These are phyloP conservation scores for Fusarium buharicum DNA, from an alignment of 2,329 filamentous ascomycete species.

Conservation along the genomic window DNA sequence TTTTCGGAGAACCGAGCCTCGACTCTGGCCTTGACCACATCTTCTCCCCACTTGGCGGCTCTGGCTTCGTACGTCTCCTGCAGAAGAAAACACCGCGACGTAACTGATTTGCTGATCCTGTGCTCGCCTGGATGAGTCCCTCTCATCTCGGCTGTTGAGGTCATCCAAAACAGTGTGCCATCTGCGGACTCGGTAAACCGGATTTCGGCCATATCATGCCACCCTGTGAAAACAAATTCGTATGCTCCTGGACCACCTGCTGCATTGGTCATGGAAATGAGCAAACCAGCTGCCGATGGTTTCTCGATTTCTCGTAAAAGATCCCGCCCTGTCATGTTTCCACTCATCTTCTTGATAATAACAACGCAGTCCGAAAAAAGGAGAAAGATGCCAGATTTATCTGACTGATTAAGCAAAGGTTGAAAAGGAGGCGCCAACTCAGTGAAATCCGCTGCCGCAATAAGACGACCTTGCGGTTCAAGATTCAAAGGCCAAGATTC, in stretches of 20 bases:
- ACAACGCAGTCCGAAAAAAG: constrained; percentile 87
- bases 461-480: constrained; percentile 79
- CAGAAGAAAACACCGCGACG: constrained; percentile 75
- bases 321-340: constrained; percentile 76
- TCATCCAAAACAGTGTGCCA: constrained; percentile 73
- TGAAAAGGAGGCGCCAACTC: constrained; percentile 80
- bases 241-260: constrained; percentile 69
- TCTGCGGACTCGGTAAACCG: constrained; percentile 78
- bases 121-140: constrained; percentile 60
- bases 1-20: constrained; percentile 84
- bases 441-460: constrained; percentile 81
- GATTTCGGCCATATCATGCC: constrained; percentile 74
- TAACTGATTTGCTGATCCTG: constrained; percentile 58
- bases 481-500: constrained; percentile 80
- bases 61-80: constrained; percentile 82
- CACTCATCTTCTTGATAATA: constrained; percentile 75
- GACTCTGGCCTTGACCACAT: constrained; percentile 85
- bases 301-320: constrained; percentile 88
- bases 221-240: constrained; percentile 80
- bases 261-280: constrained; percentile 71
- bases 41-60: constrained; percentile 81
- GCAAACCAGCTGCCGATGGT: constrained; percentile 71
- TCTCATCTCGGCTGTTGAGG: constrained; percentile 70
- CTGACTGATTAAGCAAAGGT: constrained; percentile 53
- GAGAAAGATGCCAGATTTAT: constrained; percentile 76